Base-by-base conservation (phyloP, 2,329 filamentous ascomycete genomes). In the Monosporascus sp. region DNA sequence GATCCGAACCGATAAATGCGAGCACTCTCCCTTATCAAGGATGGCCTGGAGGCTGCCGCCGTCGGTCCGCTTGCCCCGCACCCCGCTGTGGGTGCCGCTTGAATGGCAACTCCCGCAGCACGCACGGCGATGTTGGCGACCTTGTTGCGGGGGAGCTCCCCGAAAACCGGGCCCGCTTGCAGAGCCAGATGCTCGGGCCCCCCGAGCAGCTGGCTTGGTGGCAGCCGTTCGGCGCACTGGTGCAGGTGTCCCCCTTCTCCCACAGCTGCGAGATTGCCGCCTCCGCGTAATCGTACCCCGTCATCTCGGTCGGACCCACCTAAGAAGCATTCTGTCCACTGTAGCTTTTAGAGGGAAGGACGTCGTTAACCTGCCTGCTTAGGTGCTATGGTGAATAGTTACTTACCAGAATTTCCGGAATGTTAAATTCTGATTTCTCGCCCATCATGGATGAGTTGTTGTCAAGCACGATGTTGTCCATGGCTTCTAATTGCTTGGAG, bases 141-240 rank as follows among this genome's bases (percentile, higher is more conserved):
- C 38, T 49, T 43, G 38, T 14, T 31, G 51, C 56, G 55, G 24
- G 8, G 1, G 2, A 27, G 53, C 19, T 38, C 19, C 19, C 59
- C 47, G 3, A 19, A 11, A 24, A 2, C 1, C 2, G 19, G 5
- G 50, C 60, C 59, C 7, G 7, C 50, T 61, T 61, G 49, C 58
- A 60, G 20, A 62, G 41, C 55, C 55, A 62, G 8, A 60, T 50
- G 1, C 45, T 57, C 1, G 56, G 54, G 14, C 55, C 27, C 9
- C 49, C 8, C 16, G 48, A 49, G 31, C 60, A 60, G 14, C 40
- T 41, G 35, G 58, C 20, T 2, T 44, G 49, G 2, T 44, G 17
- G 41, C 58, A 62, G 3, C 40, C 45, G 17, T 47, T 17, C 17
- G 56, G 56, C 2, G 53, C 56, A 8, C 47, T 6, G 7, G 2